These are phyloP conservation scores for Mentha longifolia DNA, from an alignment of 257 asterid species.

Conservation along the genomic window DNA sequence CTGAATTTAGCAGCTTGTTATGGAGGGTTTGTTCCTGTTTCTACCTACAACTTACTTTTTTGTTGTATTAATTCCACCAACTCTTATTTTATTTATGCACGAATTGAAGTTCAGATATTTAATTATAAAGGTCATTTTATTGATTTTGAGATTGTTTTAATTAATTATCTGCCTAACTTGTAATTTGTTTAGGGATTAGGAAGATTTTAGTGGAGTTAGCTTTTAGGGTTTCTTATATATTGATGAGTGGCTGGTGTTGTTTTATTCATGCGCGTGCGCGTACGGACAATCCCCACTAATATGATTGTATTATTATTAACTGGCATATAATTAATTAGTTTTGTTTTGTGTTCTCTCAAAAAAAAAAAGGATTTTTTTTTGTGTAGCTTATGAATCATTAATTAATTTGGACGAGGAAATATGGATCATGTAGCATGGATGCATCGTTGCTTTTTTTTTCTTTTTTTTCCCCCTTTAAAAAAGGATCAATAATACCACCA, in stretches of 20 bases:
- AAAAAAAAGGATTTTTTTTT: too few relatives aligned
- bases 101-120: not conserved
- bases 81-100: slow-evolving; percentile 23
- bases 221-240: slow-evolving; percentile 43
- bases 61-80: slow-evolving; percentile 18
- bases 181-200: slow-evolving; percentile 11
- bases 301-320: not conserved
- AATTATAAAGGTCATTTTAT: not conserved
- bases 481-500: too few relatives aligned
- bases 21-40: slow-evolving; percentile 61
- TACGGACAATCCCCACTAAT: not conserved
- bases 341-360: not conserved
- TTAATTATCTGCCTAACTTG: not conserved
- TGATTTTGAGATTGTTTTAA: not conserved
- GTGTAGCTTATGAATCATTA: too few relatives aligned
- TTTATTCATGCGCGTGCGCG: slow-evolving; percentile 12
- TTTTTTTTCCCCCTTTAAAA: too few relatives aligned
- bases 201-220: slow-evolving; percentile 29
- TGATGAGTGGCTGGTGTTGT: slow-evolving; percentile 21
- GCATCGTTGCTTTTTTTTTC: too few relatives aligned
- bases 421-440: too few relatives aligned
- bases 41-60: slow-evolving; percentile 29
- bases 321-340: not conserved
- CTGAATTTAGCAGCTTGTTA: slow-evolving; percentile 62
- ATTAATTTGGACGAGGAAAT: too few relatives aligned